A percentile compares a stretch with the other conserved stretches of the same genome.
phyloP scores from a whole-genome alignment of 2,329 filamentous ascomycete species.

The Botrytis medusae region DNA sequence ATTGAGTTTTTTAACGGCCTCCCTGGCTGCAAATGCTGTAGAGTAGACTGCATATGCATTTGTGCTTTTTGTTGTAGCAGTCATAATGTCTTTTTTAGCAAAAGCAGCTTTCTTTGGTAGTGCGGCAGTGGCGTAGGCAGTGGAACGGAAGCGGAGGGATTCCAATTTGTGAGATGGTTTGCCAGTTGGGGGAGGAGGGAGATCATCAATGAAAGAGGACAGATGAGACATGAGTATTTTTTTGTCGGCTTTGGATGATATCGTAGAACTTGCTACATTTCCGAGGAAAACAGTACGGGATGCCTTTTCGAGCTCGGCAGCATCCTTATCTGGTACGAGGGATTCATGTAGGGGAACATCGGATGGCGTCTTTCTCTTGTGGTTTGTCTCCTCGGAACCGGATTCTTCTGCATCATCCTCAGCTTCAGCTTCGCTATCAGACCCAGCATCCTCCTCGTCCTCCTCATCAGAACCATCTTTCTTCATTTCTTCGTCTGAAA shows the following conservation, averaged over 20 bases:
- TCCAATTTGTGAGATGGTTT: slow-evolving; percentile 70
- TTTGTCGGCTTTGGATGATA: slow-evolving; percentile 78
- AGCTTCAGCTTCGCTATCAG: slow-evolving; percentile 34
- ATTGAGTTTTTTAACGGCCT: slow-evolving; percentile 76
- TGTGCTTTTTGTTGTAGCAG: slow-evolving; percentile 84
- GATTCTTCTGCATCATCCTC: slow-evolving; percentile 35
- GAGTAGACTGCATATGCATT: slow-evolving; percentile 94
- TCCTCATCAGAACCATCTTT: slow-evolving; percentile 32
- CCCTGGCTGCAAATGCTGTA: slow-evolving; percentile 69
- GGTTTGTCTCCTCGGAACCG: slow-evolving; percentile 27
- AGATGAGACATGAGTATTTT: slow-evolving; percentile 77
- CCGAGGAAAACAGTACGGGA: slow-evolving; percentile 87
- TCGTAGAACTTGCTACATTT: slow-evolving; percentile 82
- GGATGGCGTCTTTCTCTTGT: slow-evolving; percentile 44
- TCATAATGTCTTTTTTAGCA: slow-evolving; percentile 87
- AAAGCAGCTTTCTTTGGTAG: slow-evolving; percentile 94
- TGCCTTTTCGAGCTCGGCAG: slow-evolving; percentile 75
- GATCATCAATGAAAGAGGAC: slow-evolving; percentile 66
- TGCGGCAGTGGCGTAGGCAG: slow-evolving; percentile 72
- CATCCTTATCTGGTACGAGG: slow-evolving; percentile 53
- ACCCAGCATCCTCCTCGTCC: slow-evolving; percentile 30
- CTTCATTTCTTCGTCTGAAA: slow-evolving; percentile 39
- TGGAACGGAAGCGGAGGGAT: slow-evolving; percentile 91
- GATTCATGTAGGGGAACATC: slow-evolving; percentile 55
- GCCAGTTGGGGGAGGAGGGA: slow-evolving; percentile 46